Conservation (phyloP, 2,329 filamentous ascomycete genomes). For the Helminthosporium solani region DNA sequence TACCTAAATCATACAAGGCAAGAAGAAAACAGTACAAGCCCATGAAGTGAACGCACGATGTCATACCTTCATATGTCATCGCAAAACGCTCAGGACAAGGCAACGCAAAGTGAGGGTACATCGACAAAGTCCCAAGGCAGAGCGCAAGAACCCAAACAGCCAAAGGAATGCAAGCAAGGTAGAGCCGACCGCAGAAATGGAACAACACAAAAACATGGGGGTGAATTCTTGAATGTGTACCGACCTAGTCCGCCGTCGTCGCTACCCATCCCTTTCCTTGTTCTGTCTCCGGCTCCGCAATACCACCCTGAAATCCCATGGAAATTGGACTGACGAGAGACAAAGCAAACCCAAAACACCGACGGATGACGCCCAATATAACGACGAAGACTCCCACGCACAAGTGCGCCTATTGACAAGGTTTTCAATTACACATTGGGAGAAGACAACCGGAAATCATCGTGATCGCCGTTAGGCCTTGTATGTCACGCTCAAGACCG, state of each 20-base stretch:
- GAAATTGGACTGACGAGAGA: slow-evolving; percentile 21
- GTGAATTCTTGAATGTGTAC: slow-evolving; percentile 33
- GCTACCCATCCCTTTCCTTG: slow-evolving; percentile 15
- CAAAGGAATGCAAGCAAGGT: slow-evolving; percentile 2
- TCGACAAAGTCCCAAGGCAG: slow-evolving; percentile 24
- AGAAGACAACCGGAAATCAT: slow-evolving; percentile 19
- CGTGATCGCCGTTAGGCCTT: slow-evolving; percentile 5
- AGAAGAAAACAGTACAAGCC: slow-evolving; percentile 21
- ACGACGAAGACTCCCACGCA: slow-evolving; percentile 25
- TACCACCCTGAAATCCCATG: slow-evolving; percentile 26
- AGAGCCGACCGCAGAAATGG: slow-evolving; percentile 18
- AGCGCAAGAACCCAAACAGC: slow-evolving; percentile 9
- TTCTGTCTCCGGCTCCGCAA: slow-evolving; percentile 17
- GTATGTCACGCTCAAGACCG: slow-evolving; percentile 5
- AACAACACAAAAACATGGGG: slow-evolving; percentile 33
- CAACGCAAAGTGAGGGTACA: background rate
- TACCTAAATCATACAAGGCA: slow-evolving; percentile 38
- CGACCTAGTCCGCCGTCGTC: slow-evolving; percentile 20
- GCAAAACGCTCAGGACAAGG: slow-evolving; percentile 11
- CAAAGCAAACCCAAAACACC: slow-evolving; percentile 32
- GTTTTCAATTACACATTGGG: slow-evolving; percentile 22
- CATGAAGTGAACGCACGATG: background rate
- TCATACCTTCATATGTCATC: slow-evolving; percentile 13
- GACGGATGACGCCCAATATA: slow-evolving; percentile 34
- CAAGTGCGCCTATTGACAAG: slow-evolving; percentile 34